Base-by-base conservation (phyloP, 139 green algal genomes). In the Chlamydomonas sphaeroides region DNA sequence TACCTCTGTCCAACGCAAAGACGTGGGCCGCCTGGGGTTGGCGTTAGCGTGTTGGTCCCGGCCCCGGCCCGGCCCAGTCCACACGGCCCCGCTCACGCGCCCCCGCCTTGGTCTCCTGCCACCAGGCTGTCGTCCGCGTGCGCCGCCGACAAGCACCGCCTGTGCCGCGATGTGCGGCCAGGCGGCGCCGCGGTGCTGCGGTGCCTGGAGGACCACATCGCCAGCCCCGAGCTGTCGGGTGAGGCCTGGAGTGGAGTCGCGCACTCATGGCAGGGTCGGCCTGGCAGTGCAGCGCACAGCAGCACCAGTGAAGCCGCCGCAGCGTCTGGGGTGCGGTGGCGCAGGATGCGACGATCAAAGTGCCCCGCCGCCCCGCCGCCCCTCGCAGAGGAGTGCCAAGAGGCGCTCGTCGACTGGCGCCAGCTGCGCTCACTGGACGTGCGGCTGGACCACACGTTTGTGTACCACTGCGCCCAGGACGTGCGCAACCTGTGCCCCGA, bases 141-240 rank as follows among this genome's bases (percentile, higher is more conserved):
- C 73, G 79, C 75, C 21, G 65, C 23, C 48, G 84, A 89, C 84
- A 87, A 82, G 69, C 65, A 84, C n/a, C 30, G 63, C 73, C 81
- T 89, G 35, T 91, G 87, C 76, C 42, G 67, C 7, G 67, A 85
- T 25, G 74, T 91, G 48, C 48, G 77, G 79, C 87, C 87, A 25
- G 87, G 87, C 38, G 45, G 51, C 2, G 87, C 65, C 20, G 66
- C 82, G 28, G 87, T 91, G 59, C 33, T 87, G 38, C 23, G 57
- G 26, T 91, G 87, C 79, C 79, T 91, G 72, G 80, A 87, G 68
- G 28, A 83, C 5, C 79, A 88, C 69, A 38, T 74, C 14, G 65
- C 66, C 15, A 39, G 70, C 49, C 25, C 63, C 20, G 63, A 68
- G 42, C 84, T 89, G 79, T 62, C 38, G 48, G 79, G 77, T 83